Conservation (phyloP, 345 rosid genomes). For the Passiflora organensis region DNA sequence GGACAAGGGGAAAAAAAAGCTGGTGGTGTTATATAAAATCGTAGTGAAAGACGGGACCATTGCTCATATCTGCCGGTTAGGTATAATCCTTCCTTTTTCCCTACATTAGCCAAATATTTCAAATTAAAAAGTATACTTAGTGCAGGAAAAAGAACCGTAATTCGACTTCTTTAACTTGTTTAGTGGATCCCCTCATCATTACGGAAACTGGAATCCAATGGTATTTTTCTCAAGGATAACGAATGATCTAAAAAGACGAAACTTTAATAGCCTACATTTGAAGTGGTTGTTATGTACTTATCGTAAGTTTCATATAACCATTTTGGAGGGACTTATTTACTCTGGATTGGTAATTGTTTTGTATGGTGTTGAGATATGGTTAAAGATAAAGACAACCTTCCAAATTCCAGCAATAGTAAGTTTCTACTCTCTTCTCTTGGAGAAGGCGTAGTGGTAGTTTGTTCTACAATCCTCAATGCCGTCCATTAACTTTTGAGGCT, state of each 20-base stretch:
- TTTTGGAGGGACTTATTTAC: no score
- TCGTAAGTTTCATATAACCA: no score
- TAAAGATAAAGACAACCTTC: no score
- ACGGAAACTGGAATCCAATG: slow-evolving; percentile 7
- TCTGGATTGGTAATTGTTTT: no score
- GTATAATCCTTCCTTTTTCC: slow-evolving; percentile 11
- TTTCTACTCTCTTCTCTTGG: not conserved
- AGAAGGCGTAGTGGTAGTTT: not conserved
- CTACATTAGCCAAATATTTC: slow-evolving; percentile 11
- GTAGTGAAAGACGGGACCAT: not conserved
- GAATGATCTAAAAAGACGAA: not conserved
- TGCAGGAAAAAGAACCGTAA: not conserved
- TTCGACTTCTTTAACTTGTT: not conserved
- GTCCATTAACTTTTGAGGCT: not conserved
- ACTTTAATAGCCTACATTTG: not conserved
- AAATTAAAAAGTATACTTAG: not conserved
- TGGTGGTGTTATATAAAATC: not conserved
- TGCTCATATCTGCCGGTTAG: not conserved
- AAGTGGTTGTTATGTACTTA: no score
- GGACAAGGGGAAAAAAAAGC: not conserved
- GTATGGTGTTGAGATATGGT: no score
- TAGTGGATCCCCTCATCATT: slow-evolving; percentile 11
- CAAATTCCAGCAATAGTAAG: no score
- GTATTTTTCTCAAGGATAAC: not conserved
- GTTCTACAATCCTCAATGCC: no score